Evolutionary conservation across 2,329 filamentous ascomycete genomes (phyloP), one percentile per base, ranked within the genome.

Genomic region (Aspergillus niger): DNA sequence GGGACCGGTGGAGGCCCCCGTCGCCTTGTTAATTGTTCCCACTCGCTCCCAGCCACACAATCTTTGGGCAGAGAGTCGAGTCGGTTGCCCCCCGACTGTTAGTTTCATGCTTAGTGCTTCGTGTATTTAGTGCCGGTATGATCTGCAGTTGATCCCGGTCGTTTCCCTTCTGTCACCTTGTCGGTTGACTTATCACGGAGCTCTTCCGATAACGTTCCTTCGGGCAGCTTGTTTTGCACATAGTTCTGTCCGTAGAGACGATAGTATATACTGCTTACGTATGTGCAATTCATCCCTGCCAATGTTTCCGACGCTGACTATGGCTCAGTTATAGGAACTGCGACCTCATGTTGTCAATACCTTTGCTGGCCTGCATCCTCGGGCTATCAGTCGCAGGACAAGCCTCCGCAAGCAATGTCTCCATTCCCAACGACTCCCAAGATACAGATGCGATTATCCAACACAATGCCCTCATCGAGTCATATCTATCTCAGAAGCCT

Each of bases 391-490:
- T 62, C 30, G 53, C 61, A 15, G 52, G 55, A 38, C 50, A 49
- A 24, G 58, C 49, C 36, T 52, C 47, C 36, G 60, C 61, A 48
- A 44, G 26, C 39, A 47, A 44, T 17, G 20, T 47, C 6, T 55
- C 53, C 5, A 55, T 44, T 3, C 2, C 26, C 39, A 44, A 32
- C 24, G 32, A 47, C 39, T 32, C 61, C 38, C 53, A 55, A 5
- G 39, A 50, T 30, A 24, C 49, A 13, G 55, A 58, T 8, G 22
- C 53, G 10, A 55, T 65, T 7, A 52, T 65, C n/a, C 64, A 60
- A 15, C 68, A 59, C 52, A 65, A 76, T 65, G 67, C 67, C 24
- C 69, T 70, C 2, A 67, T 75, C n/a, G 69, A 72, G 39, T 59
- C 67, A 6, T 70, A 68, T 39, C 65, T 77, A n/a, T 64, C 68